Conservation (phyloP, 2,329 filamentous ascomycete genomes). For the Cytospora piceicola region DNA sequence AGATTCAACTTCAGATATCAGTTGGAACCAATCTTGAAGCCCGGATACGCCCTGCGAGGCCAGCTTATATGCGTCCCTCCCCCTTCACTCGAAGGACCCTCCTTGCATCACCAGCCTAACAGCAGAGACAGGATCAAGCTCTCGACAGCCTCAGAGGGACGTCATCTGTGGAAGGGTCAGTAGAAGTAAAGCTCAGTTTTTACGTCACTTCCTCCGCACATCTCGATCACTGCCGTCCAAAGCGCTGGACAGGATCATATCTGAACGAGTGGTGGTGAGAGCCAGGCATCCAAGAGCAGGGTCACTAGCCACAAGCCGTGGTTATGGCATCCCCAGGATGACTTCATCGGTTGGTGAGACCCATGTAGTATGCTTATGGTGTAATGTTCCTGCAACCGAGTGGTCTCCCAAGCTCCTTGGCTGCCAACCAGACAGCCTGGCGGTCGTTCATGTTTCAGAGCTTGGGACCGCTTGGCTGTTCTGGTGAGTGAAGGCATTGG, state of each 20-base stretch:
- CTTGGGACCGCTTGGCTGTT: slow-evolving; percentile 2
- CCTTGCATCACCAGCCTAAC: slow-evolving; percentile 11
- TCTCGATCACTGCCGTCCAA: slow-evolving; percentile 27
- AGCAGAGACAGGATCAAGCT: slow-evolving; percentile 10
- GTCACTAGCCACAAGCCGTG: slow-evolving; percentile 18
- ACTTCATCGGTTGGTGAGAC: slow-evolving; percentile 29
- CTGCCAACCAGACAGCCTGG: background rate
- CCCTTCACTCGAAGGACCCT: slow-evolving; percentile 10
- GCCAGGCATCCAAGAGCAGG: slow-evolving; percentile 20
- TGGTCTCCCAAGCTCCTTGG: background rate
- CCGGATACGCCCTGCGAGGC: slow-evolving; percentile 20
- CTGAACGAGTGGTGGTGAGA: slow-evolving; percentile 9
- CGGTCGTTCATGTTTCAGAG: slow-evolving; percentile 22
- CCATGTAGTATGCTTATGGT: slow-evolving; percentile 11
- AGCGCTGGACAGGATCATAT: slow-evolving; percentile 16
- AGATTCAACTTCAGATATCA: slow-evolving; percentile 11
- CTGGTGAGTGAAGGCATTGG: slow-evolving; percentile 8
- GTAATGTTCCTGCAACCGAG: slow-evolving; percentile 20
- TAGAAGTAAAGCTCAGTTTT: slow-evolving; percentile 5
- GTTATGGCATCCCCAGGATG: slow-evolving; percentile 21
- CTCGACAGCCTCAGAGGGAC: slow-evolving; percentile 19
- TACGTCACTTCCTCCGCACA: slow-evolving; percentile 31
- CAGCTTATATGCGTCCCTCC: slow-evolving; percentile 30
- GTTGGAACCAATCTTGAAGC: slow-evolving; percentile 4
- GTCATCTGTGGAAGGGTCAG: slow-evolving; percentile 26